Conservation (phyloP, 2,329 filamentous ascomycete genomes). For the Fusarium albidum region DNA sequence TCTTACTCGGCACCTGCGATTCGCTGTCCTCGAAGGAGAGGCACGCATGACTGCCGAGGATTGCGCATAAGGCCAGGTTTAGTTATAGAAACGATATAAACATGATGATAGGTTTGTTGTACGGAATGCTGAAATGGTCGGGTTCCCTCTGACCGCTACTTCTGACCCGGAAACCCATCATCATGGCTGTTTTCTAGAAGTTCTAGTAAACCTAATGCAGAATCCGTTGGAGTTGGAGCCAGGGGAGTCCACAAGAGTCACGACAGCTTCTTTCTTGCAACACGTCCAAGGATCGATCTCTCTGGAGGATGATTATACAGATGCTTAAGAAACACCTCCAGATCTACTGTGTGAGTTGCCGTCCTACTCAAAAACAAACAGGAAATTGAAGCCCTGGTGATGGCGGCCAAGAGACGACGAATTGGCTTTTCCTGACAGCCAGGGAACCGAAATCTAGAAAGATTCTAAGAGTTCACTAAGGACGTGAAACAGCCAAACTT, state of each 20-base stretch:
- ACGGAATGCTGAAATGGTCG: conserved; percentile 4
- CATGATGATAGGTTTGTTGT: neutral
- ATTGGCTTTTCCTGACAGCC: conserved; percentile 30
- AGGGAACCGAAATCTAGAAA: conserved; percentile 25
- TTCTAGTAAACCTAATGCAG: neutral
- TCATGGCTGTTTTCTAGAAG: conserved; percentile 21
- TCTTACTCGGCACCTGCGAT: no score
- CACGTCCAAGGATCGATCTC: no score
- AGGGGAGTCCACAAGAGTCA: neutral
- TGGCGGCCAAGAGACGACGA: conserved; percentile 23
- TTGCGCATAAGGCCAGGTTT: no score
- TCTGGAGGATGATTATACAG: no score
- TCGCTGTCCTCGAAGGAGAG: no score
- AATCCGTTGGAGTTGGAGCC: neutral
- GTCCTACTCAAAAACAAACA: no score
- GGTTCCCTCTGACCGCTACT: conserved; percentile 12
- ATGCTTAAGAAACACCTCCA: no score
- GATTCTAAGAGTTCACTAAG: conserved; percentile 28
- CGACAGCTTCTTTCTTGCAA: no score
- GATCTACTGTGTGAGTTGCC: no score
- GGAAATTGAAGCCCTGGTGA: no score
- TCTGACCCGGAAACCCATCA: conserved; percentile 6
- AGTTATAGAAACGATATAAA: no score
- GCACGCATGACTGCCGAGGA: no score
- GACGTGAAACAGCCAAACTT: conserved; percentile 14